Evolutionary conservation across 2,329 filamentous ascomycete species (phyloP), one percentile per base, ranked within the genome.

Genomic region (Arachnomyces sp.): DNA sequence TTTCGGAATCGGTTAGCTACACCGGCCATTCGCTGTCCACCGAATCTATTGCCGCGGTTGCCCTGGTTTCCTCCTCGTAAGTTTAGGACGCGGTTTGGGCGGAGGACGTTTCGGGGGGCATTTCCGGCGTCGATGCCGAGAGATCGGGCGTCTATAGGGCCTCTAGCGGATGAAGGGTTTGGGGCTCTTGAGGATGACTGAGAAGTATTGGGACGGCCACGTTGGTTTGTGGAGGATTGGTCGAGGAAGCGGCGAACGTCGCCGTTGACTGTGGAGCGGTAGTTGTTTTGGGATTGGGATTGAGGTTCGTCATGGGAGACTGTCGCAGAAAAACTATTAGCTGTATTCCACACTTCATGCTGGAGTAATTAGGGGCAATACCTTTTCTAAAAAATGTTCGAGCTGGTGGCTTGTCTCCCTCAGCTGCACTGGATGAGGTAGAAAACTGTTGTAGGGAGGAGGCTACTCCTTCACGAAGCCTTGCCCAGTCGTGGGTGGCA

Each of bases 121-220:
- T 47, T 51, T 39, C 51, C 51, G 18, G 50, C 40, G n/a, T 25
- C 31, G 7, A 35, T 12, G 3, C 36, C 61, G 18, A 66, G 53
- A 6, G 60, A 57, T 35, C 62, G 52, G 11, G 62, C 62, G 46
- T 66, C 62, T 39, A 66, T 39, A 14, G 52, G 50, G 18, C 57
- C 53, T 31, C 52, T 54, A 29, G 56, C 51, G 30, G 13, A 13
- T 34, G 31, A 18, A 7, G 11, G 12, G 14, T 28, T 21, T 7
- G 25, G 15, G 6, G 31, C 9, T 29, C 32, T 25, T 29, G 31
- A 31, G 13, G 29, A 21, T 12, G 34, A 33, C 12, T 18, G 38
- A 9, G 38, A 32, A n/a, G n/a, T n/a, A 3, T 15, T 25, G 36
- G 36, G 25, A 17, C 21, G 21, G 21, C 21, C n/a, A n/a, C n/a